Conservation (phyloP, 257 asterid genomes). For the Nemophila menziesii region DNA sequence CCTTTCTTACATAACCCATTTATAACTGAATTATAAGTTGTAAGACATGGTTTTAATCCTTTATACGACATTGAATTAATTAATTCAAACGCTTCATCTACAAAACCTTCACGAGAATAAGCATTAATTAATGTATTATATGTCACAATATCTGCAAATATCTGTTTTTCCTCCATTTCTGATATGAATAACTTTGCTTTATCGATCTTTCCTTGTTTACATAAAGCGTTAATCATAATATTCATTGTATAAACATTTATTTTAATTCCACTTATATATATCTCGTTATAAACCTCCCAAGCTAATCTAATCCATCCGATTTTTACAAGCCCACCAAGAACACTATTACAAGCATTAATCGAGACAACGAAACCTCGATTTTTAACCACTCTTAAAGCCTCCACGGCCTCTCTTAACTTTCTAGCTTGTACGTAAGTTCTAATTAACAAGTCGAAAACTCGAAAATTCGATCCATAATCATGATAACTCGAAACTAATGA, state of each 20-base stretch:
- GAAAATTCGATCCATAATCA: slow-evolving; percentile 31
- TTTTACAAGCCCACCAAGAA: slow-evolving; percentile 65
- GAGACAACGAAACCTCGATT: slow-evolving; percentile 33
- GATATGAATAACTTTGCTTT: slow-evolving; percentile 20
- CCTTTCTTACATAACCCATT: slow-evolving; percentile 56
- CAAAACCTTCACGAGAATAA: slow-evolving; percentile 35
- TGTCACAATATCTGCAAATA: slow-evolving; percentile 55
- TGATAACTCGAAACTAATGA: slow-evolving; percentile 31
- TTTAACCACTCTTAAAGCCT: slow-evolving; percentile 34
- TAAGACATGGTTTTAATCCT: slow-evolving; percentile 45
- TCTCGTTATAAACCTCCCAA: slow-evolving; percentile 40
- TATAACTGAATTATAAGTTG: slow-evolving; percentile 53
- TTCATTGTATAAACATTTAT: slow-evolving; percentile 62
- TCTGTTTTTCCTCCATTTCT: slow-evolving; percentile 51
- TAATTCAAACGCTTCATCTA: slow-evolving; percentile 32
- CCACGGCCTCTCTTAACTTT: slow-evolving; percentile 73
- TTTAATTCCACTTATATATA: slow-evolving; percentile 24
- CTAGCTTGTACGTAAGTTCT: slow-evolving; percentile 79
- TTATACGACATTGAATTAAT: slow-evolving; percentile 35
- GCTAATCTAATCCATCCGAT: slow-evolving; percentile 73
- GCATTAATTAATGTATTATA: slow-evolving; percentile 58
- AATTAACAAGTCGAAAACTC: slow-evolving; percentile 49
- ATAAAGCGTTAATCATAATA: slow-evolving; percentile 62
- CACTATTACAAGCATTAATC: slow-evolving; percentile 59
- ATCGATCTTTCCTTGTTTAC: slow-evolving; percentile 49